Evolutionary conservation across 1,139 yeast genomes (phyloP), one percentile per base, ranked within the genome.

Genomic region (Pichia sp.): DNA sequence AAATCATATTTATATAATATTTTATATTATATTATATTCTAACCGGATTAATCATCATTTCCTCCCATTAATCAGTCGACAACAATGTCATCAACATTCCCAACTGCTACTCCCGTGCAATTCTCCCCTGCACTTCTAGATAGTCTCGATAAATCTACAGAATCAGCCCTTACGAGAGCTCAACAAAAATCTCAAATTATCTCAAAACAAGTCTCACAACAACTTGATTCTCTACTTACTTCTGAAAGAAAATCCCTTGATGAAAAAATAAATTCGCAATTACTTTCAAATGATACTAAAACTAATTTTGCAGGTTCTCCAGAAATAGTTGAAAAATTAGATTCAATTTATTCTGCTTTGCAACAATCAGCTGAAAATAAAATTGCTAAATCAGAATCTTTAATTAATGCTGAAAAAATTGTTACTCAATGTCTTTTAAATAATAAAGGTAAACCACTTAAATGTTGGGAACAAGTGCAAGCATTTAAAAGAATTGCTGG

Each of bases 391-490:
- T 66, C 48, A 40, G 59, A 62, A 22, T 67, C 60, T 11, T 60
- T 74, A 23, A 51, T 59, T 43, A 58, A 56, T 4, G 76, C 85
- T 2, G 81, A 92, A 66, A 65, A 69, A 11, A 62, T 69, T 9
- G 82, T 92, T 29, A 70, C 78, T 34, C 62, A 70, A 46, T 90
- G 98, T 64, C 72, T 90, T 56, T 67, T 73, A 51, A 73, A 73
- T 39, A 87, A 90, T 68, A 69, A 75, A 55, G 86, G 82, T 32
- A 80, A 74, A 61, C 85, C 92, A 32, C 74, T 92, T 63, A 82
- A 87, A 63, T 92, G 98, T 65, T 84, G 90, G 81, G 89, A 85
- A 43, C 87, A 85, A 62, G 89, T 87, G 25, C 80, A 83, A 59
- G 70, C 72, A 47, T 87, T 89, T 65, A 86, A 81, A 61, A 71